Percentiles rank a stretch among this genome's conserved stretches.
Evolutionary conservation across 2,329 filamentous ascomycete species (phyloP).

Genomic region (Penicillium verrucosum): DNA sequence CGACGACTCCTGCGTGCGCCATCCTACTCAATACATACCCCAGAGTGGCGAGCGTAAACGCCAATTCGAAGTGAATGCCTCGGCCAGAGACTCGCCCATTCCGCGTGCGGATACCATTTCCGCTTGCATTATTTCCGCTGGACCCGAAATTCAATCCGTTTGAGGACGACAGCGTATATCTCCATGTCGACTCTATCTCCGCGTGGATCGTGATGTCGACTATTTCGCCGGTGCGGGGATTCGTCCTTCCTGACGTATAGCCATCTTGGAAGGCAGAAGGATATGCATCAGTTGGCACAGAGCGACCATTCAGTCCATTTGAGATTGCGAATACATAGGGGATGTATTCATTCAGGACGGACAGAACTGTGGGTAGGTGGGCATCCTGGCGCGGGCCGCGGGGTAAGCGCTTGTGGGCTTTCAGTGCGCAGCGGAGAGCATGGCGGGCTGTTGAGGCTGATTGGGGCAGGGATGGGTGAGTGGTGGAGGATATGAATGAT

Average conservation of each 20-base stretch:
- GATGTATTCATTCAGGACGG: constrained; percentile 71
- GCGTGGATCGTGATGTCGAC: constrained; percentile 66
- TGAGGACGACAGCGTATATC: constrained; percentile 69
- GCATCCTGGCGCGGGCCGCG: constrained; percentile 62
- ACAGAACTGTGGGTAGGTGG: constrained; percentile 67
- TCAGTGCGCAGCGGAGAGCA: constrained; percentile 77
- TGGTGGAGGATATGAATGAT: constrained; percentile 69
- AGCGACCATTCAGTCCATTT: constrained; percentile 57
- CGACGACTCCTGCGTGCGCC: constrained; percentile 68
- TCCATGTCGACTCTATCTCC: constrained; percentile 72
- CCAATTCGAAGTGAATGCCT: constrained; percentile 78
- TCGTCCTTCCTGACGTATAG: not conserved
- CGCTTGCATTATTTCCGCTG: not conserved
- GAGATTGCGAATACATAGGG: constrained; percentile 80
- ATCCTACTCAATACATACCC: constrained; percentile 70
- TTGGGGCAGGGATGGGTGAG: constrained; percentile 84
- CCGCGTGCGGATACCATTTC: constrained; percentile 43
- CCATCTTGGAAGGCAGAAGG: not conserved
- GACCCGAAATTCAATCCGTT: constrained; percentile 8
- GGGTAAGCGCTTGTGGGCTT: constrained; percentile 84
- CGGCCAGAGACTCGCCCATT: constrained; percentile 67
- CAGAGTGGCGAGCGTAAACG: constrained; percentile 72
- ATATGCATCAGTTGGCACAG: not conserved
- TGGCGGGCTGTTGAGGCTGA: constrained; percentile 78
- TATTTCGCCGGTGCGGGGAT: constrained; percentile 51